Base-by-base conservation (phyloP, 352 stramenopile genomes). In the Phytophthora agathidicida region DNA sequence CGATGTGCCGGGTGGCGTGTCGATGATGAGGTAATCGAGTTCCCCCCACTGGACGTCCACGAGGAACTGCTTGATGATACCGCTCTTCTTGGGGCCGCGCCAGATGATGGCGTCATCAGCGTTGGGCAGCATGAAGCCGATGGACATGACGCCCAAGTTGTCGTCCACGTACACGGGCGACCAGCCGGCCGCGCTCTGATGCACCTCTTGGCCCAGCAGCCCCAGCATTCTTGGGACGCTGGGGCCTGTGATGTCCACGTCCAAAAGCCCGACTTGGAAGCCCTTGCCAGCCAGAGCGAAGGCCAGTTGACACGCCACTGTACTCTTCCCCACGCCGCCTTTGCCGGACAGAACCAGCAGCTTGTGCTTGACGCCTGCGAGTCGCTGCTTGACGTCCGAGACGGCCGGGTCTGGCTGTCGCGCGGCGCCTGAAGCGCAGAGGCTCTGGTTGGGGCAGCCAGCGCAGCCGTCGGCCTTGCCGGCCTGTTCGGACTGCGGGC, bases 1-100 rank as follows among this genome's bases (percentile, higher is more conserved):
- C 27, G 93, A 99, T 14, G 98, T 99, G 38, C 98, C 98, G 7
- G 98, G 98, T 3, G 98, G 98, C 60, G 97, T 99, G 77, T 99
- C 98, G 31, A 99, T 97, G 65, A 99, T 98, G 32, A 99, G 79
- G 71, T 99, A 99, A 83, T 99, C 98, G 35, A 99, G 89, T 28
- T 98, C 81, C 14, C 97, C 98, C 98, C 98, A 99, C 79, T 99
- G 95, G 11, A 99, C 98, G 61, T 99, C 95, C 13, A 98, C 99
- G 28, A 99, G 85, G 75, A 99, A 99, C 80, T 99, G 98, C 82
- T 99, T 99, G 80, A 99, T 99, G 31, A 99, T 91, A 31, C 95
- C 98, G 79, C 99, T 99, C 80, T 99, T 99, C 75, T 98, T 95
- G 9, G 98, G 98, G 16, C 98, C 98, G 51, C 98, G 83, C 98